phyloP scores from a whole-genome alignment of 2,329 filamentous ascomycete genomes.

The Penicillium sp. region DNA sequence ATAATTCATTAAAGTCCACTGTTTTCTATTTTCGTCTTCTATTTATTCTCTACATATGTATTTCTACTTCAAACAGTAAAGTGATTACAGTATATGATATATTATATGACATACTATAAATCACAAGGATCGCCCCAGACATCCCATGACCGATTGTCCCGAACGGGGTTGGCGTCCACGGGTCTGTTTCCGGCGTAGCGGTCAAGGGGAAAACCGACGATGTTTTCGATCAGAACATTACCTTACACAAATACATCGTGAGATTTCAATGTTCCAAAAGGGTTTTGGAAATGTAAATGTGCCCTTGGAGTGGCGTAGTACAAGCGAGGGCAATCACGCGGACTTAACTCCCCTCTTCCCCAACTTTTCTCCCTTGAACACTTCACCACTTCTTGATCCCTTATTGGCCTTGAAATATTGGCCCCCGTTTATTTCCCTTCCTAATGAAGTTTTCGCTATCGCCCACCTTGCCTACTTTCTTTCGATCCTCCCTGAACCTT shows the following conservation, averaged over 20 bases:
- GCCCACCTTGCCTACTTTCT: constrained; percentile 11
- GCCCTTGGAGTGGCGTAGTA: constrained; percentile 5
- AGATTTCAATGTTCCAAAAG: neutral
- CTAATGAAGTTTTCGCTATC: constrained; percentile 16
- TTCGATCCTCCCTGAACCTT: neutral
- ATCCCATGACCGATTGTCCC: constrained; percentile 18
- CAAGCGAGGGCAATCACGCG: constrained; percentile 2
- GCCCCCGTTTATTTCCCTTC: neutral
- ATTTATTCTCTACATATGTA: neutral
- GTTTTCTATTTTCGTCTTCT: neutral
- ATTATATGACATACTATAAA: neutral
- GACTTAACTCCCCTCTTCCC: constrained; percentile 3
- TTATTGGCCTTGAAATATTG: neutral
- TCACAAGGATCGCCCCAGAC: constrained; percentile 5
- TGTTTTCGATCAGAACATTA: constrained; percentile 1
- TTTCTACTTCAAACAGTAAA: neutral
- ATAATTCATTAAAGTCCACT: too few relatives aligned
- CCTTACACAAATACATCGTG: constrained; percentile 6
- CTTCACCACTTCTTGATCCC: neutral
- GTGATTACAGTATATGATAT: neutral
- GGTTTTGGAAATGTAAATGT: neutral
- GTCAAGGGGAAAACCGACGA: constrained; percentile 3
- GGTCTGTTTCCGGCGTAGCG: constrained; percentile 9
- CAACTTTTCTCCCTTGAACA: constrained; percentile 6
- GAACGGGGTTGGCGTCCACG: neutral